Evolutionary conservation across 441 rosid genomes (phyloP).

Genomic region (Syzygium malaccense): DNA sequence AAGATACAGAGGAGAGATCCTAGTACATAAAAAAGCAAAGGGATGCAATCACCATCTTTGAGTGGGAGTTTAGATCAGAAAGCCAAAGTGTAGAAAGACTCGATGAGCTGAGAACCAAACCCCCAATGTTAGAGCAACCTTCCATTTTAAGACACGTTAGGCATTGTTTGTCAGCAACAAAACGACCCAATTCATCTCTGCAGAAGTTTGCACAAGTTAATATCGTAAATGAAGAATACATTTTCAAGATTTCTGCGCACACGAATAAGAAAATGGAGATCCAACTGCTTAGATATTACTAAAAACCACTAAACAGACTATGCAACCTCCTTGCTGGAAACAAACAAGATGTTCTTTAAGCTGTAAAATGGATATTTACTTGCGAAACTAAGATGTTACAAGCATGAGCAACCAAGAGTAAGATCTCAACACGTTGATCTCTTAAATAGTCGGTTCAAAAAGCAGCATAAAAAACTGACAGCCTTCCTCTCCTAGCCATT

Average conservation of each 20-base stretch:
- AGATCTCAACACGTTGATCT: background rate
- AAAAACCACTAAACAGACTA: background rate
- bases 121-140: slow-evolving; percentile 85
- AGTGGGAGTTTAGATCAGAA: slow-evolving; percentile 64
- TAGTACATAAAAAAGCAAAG: background rate
- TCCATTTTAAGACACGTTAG: slow-evolving; percentile 84
- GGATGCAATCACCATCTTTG: slow-evolving; percentile 56
- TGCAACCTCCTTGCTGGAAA: background rate
- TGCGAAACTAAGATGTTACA: background rate
- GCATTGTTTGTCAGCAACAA: slow-evolving; percentile 87
- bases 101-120: slow-evolving; percentile 63
- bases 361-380: background rate
- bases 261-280: background rate
- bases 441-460: background rate
- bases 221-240: background rate
- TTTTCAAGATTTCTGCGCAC: background rate
- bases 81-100: slow-evolving; percentile 89
- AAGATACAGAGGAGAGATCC: background rate
- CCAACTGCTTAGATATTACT: background rate
- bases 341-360: background rate
- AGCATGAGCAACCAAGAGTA: background rate
- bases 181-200: slow-evolving; percentile 84
- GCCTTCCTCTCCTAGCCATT: background rate
- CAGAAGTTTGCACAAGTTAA: background rate
- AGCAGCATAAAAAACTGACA: background rate